Base-by-base conservation (phyloP, 2,329 filamentous ascomycete species). In the Fusarium xylarioides region DNA sequence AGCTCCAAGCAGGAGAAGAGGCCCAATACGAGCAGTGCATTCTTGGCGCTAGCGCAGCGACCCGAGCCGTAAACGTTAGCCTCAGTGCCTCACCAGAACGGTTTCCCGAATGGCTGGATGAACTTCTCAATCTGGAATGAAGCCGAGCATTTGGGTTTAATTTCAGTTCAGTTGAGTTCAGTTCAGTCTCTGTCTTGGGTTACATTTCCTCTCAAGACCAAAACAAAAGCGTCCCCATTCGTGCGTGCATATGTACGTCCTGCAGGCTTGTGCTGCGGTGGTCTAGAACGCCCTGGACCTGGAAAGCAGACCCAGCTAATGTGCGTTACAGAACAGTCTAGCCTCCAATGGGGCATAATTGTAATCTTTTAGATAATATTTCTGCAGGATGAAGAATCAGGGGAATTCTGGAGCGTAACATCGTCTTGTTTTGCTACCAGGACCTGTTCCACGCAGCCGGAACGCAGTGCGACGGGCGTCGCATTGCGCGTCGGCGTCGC, bases 51-150 rank as follows among this genome's bases (percentile, higher is more conserved):
- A 73, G 71, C 38, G 58, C 53, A 67, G 57, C 71, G 74, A 70
- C 49, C 70, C 68, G 74, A 73, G 65, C 73, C 71, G 70, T 71
- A 63, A 50, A 47, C 44, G 42, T 67, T 57, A 50, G 65, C 35
- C 28, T 37, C 18, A n/a, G 26, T 30, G 53, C 30, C 35, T 43
- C 19, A 21, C 23, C 32, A 38, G 34, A 62, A 46, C 23, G n/a
- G 32, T 42, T 32, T 52, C 40, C 63, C 53, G 63, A 26, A 49
- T 30, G 35, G 46, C 28, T 30, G 40, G 26, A 21, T 12, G 38
- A 35, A 5, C 19, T 12, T 32, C 63, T 37, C n/a, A 32, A 35
- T 54, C 15, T 21, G 47, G 55, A 26, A 54, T 26, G 10, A 35
- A 30, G n/a, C 4, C 63, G 37, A 49, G 44, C 10, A 30, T 37